Conservation (phyloP, 352 stramenopile species). For the Globisporangium paroecandrum region DNA sequence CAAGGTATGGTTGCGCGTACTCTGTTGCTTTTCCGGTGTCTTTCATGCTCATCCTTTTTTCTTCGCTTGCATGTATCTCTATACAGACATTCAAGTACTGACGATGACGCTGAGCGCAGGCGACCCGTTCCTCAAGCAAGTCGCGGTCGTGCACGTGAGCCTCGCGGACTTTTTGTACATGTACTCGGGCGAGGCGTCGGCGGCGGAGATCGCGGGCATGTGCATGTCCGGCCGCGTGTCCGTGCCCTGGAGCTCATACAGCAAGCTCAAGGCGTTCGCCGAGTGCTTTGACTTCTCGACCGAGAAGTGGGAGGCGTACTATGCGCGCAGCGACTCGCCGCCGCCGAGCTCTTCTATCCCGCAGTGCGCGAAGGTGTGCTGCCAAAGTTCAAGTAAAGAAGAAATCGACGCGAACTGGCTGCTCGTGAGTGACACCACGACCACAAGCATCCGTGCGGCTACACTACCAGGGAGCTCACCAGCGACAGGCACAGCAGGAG, state of each 20-base stretch:
- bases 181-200: constrained; percentile 78
- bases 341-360: constrained; percentile 20
- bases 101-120: constrained; percentile 39
- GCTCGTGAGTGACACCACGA: constrained; percentile 62
- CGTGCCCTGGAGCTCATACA: constrained; percentile 77
- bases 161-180: constrained; percentile 84
- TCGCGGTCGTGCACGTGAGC: constrained; percentile 70
- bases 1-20: constrained; percentile 25
- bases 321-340: constrained; percentile 34
- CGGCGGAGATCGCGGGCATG: constrained; percentile 77
- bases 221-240: constrained; percentile 84
- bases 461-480: not conserved
- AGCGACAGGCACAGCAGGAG: not conserved
- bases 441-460: constrained; percentile 28
- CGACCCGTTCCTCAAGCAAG: constrained; percentile 57
- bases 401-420: constrained; percentile 85
- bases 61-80: not conserved
- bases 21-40: not conserved
- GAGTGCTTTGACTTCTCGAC: constrained; percentile 85
- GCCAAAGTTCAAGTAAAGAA: constrained; percentile 59
- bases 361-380: constrained; percentile 59
- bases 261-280: constrained; percentile 80
- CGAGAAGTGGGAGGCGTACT: constrained; percentile 81
- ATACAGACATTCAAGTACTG: constrained; percentile 49
- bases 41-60: not conserved